Evolutionary conservation across 2,329 filamentous ascomycete genomes (phyloP).

Genomic region (Trichoderma koningii): DNA sequence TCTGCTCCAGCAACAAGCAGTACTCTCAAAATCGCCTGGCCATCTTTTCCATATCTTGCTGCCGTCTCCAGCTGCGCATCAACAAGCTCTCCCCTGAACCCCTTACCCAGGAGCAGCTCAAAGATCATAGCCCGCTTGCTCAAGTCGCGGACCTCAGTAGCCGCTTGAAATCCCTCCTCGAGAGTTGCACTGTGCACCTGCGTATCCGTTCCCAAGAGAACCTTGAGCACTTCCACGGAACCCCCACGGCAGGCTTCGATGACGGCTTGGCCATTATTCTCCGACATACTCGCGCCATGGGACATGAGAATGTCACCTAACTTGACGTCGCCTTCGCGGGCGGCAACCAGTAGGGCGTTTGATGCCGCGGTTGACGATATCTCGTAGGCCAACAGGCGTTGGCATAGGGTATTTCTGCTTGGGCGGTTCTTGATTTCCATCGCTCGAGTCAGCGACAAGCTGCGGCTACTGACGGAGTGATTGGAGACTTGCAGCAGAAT

Average conservation of each 20-base stretch:
- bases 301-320: slow-evolving; percentile 54
- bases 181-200: slow-evolving; percentile 47
- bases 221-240: slow-evolving; percentile 50
- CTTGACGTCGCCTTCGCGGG: slow-evolving; percentile 54
- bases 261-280: slow-evolving; percentile 55
- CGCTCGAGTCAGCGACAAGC: slow-evolving; percentile 47
- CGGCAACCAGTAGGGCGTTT: slow-evolving; percentile 53
- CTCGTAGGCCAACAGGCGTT: slow-evolving; percentile 49
- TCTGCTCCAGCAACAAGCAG: slow-evolving; percentile 57
- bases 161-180: slow-evolving; percentile 56
- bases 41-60: slow-evolving; percentile 53
- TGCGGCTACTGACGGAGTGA: slow-evolving; percentile 44
- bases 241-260: slow-evolving; percentile 57
- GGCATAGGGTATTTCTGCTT: slow-evolving; percentile 48
- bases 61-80: slow-evolving; percentile 57
- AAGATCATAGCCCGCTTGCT: slow-evolving; percentile 53
- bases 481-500: slow-evolving; percentile 46
- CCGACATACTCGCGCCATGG: slow-evolving; percentile 54
- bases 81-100: slow-evolving; percentile 53
- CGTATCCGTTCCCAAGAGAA: slow-evolving; percentile 50
- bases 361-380: slow-evolving; percentile 50
- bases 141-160: slow-evolving; percentile 55
- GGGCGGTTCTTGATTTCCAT: slow-evolving; percentile 46
- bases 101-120: slow-evolving; percentile 51
- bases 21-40: slow-evolving; percentile 51